Evolutionary conservation across 495 filamentous ascomycete genomes (phyloP).

Genomic region (Viridothelium virens): DNA sequence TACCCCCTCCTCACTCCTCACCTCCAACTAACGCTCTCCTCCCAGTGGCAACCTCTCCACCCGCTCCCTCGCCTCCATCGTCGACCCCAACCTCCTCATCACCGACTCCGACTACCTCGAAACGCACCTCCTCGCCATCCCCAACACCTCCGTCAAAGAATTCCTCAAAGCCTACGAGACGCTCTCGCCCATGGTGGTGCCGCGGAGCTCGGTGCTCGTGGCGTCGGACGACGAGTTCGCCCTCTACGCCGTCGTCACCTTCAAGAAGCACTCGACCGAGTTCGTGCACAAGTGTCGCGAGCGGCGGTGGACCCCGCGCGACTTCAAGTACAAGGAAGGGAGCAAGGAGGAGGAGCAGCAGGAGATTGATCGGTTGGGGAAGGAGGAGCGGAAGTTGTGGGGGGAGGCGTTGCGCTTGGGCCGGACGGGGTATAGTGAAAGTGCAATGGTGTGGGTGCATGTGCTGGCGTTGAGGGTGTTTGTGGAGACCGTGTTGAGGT

Average conservation of each 20-base stretch:
- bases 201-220: conserved; percentile 70
- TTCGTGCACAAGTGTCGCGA: conserved; percentile 86
- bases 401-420: conserved; percentile 82
- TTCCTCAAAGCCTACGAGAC: conserved; percentile 87
- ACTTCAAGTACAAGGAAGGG: conserved; percentile 86
- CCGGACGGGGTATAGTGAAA: conserved; percentile 83
- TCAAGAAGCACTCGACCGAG: conserved; percentile 81
- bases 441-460: conserved; percentile 91
- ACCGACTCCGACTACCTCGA: conserved; percentile 93
- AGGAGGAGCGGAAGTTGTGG: conserved; percentile 79
- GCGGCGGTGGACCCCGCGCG: conserved; percentile 85
- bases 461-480: conserved; percentile 86
- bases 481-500: conserved; percentile 91
- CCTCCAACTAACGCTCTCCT: conserved; percentile 21
- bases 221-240: conserved; percentile 79
- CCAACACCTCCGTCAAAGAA: conserved; percentile 66
- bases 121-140: conserved; percentile 86
- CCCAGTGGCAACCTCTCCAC: conserved; percentile 85
- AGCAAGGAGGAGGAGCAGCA: conserved; percentile 78
- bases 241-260: conserved; percentile 79
- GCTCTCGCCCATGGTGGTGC: conserved; percentile 75
- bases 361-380: conserved; percentile 70
- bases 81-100: conserved; percentile 66
- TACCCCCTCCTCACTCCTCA: not conserved
- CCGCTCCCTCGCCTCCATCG: conserved; percentile 80